Conservation (phyloP, 148 eudicot species). For the Rhododendron ovatum region DNA sequence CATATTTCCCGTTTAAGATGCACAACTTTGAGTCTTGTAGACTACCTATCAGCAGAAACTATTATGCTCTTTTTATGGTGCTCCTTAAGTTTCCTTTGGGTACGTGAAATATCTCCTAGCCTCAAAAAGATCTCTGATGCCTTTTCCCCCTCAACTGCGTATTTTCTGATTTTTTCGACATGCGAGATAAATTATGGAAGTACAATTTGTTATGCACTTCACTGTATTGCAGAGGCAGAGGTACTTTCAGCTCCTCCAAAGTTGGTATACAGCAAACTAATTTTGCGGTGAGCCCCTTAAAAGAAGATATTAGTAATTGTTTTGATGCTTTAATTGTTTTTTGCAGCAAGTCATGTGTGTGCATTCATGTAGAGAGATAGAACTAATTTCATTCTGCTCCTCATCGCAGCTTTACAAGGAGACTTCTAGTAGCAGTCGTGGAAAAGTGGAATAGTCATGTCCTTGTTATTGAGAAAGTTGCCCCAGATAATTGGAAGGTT, state of each 20-base stretch:
- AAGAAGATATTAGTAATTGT: not conserved
- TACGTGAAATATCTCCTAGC: not conserved
- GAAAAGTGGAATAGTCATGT: slow-evolving; percentile 75
- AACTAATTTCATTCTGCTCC: not conserved
- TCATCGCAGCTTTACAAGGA: slow-evolving; percentile 60
- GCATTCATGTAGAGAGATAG: not conserved
- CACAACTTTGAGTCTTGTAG: not conserved
- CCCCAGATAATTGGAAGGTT: slow-evolving; percentile 77
- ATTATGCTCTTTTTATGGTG: not conserved
- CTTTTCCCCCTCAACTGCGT: not conserved
- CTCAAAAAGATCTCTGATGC: not conserved
- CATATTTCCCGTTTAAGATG: not conserved
- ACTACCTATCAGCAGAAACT: not conserved
- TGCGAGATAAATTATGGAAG: not conserved
- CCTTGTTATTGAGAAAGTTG: slow-evolving; percentile 62
- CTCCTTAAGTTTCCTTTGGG: not conserved
- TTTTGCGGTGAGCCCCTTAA: slow-evolving; percentile 52
- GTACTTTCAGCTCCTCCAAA: slow-evolving; percentile 88
- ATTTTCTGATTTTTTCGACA: not conserved
- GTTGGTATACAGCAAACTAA: slow-evolving; percentile 85
- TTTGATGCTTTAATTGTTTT: slow-evolving; percentile 1
- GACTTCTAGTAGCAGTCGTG: slow-evolving; percentile 63
- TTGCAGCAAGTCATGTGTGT: not conserved
- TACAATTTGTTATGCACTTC: not conserved
- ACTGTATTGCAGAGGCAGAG: slow-evolving; percentile 58